These are phyloP conservation scores for Rosa rugosa DNA, from an alignment of 306 rosid genomes.

Conservation along the genomic window DNA sequence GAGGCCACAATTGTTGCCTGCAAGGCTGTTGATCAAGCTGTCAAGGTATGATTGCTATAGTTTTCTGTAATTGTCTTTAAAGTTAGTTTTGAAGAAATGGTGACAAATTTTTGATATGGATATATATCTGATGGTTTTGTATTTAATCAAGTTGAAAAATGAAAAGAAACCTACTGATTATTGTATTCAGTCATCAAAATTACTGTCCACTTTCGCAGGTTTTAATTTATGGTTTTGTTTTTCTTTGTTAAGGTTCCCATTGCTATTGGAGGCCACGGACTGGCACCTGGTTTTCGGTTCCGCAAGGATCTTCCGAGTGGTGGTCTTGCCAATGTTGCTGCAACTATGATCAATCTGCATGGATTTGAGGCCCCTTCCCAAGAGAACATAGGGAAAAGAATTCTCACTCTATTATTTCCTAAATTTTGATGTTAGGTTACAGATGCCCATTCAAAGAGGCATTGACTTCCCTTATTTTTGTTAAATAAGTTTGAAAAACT, in stretches of 20 bases:
- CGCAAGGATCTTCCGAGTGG: slow-evolving; percentile 71
- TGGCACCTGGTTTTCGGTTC: slow-evolving; percentile 66
- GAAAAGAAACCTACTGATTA: not conserved
- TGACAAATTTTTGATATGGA: too few species aligned
- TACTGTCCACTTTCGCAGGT: not conserved
- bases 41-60: slow-evolving; percentile 52
- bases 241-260: slow-evolving; percentile 67
- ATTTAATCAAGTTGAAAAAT: not conserved
- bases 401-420: not conserved
- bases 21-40: slow-evolving; percentile 95
- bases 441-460: slow-evolving; percentile 9
- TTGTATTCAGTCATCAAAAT: not conserved
- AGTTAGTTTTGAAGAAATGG: too few species aligned
- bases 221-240: not conserved
- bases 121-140: not conserved
- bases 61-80: not conserved
- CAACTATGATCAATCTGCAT: slow-evolving; percentile 94
- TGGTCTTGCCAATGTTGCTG: slow-evolving; percentile 93
- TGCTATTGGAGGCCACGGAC: slow-evolving; percentile 98
- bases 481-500: slow-evolving; percentile 27
- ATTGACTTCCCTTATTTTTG: not conserved
- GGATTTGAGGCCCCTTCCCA: slow-evolving; percentile 79
- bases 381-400: not conserved
- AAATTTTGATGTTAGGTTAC: slow-evolving; percentile 29
- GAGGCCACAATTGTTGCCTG: slow-evolving; percentile 93